Evolutionary conservation across 257 asterid species (phyloP).

Genomic region (Lycium barbarum): DNA sequence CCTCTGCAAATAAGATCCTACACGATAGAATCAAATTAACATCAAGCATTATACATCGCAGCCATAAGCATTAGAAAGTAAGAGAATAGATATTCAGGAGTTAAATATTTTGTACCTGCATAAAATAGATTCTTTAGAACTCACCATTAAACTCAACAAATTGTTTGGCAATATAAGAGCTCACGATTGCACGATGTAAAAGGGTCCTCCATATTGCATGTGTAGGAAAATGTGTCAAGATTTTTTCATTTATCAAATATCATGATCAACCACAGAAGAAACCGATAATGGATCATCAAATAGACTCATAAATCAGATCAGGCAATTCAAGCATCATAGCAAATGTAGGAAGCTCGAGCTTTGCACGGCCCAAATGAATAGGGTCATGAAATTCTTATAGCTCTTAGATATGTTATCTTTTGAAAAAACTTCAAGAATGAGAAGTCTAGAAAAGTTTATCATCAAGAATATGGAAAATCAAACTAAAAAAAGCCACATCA

Average conservation of each 20-base stretch:
- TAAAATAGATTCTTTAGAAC: constrained; percentile 9
- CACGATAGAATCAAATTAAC: constrained; percentile 42
- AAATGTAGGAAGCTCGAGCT: too few relatives aligned
- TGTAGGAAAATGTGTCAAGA: constrained; percentile 39
- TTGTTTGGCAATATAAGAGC: constrained; percentile 53
- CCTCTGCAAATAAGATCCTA: constrained; percentile 63
- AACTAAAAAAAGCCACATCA: too few relatives aligned
- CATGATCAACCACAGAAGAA: constrained; percentile 39
- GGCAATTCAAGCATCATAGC: neutral
- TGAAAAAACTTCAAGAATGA: too few relatives aligned
- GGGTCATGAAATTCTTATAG: too few relatives aligned
- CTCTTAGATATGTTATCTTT: too few relatives aligned
- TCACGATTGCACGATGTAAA: constrained; percentile 65
- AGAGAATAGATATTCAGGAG: neutral
- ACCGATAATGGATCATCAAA: constrained; percentile 32
- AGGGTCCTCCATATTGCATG: constrained; percentile 58
- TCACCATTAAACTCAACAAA: constrained; percentile 55
- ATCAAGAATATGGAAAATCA: too few relatives aligned
- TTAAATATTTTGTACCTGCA: neutral
- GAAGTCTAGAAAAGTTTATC: too few relatives aligned
- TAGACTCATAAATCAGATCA: neutral
- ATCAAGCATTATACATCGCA: constrained; percentile 29
- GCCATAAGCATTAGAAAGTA: neutral
- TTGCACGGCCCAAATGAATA: too few relatives aligned
- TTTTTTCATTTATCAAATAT: constrained; percentile 25